Base-by-base conservation (phyloP, 1,139 yeast genomes). In the Geotrichum phurueaensis region DNA sequence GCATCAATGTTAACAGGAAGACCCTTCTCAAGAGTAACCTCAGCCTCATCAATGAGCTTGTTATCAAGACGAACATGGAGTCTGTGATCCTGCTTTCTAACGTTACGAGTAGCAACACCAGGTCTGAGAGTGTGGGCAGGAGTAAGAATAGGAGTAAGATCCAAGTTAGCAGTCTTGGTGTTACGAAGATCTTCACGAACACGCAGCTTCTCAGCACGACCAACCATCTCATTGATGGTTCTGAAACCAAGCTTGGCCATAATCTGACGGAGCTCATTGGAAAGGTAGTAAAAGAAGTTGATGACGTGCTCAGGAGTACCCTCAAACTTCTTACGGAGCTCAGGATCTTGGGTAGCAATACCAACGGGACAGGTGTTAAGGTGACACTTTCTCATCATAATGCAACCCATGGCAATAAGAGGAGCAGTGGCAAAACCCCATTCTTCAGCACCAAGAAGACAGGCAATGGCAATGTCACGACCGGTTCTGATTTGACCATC, bases 251-350 rank as follows among this genome's bases (percentile, higher is more conserved):
- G 84, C 71, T 84, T 82, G 58, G 98, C 97, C 99, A 94, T 94
- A 71, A 89, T 87, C 63, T 81, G 84, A 74, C 99, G 85, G 73
- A 94, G 84, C 76, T 94, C 99, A 70, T 91, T 90, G 61, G 97
- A 86, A 74, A 94, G 81, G 77, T 92, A 94, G 79, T 87, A 94
- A 82, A 94, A 94, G 81, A 94, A 94, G 81, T 94, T 94, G 76
- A 94, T 92, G 63, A 94, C 98, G 72, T 94, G 98, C 76, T 94
- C 99, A 59, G 99, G 99, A 62, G 97, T 92, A 72, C 99, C 99
- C 70, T 84, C 82, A 77, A 94, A 94, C 77, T 92, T 94, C 78
- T 84, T 84, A 77, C 99, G 86, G 69, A 94, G 82, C 67, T 86
- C 90, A 36, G 98, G 97, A 75, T 94, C 98, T 76, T 94, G 99